Evolutionary conservation across 352 stramenopile genomes (phyloP).

Genomic region (Globisporangium heterothallicum): DNA sequence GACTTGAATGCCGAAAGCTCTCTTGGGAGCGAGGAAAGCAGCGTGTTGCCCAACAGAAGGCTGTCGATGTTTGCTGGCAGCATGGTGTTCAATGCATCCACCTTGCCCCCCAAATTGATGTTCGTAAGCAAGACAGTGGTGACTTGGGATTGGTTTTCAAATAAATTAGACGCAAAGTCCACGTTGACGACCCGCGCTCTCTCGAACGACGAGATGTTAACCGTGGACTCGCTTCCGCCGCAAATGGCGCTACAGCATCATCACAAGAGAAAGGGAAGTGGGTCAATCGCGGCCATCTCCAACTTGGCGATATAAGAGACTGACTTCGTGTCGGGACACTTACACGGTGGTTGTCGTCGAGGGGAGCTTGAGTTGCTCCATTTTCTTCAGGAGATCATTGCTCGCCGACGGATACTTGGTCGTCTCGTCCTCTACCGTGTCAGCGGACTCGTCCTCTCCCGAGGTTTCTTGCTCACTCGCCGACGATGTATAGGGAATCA

Average conservation of each 20-base stretch:
- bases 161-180: neutral
- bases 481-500: neutral
- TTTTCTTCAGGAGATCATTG: neutral
- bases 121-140: neutral
- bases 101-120: neutral
- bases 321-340: neutral
- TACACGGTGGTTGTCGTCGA: neutral
- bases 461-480: too few species aligned
- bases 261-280: neutral
- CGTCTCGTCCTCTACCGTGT: neutral
- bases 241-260: neutral
- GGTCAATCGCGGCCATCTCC: neutral
- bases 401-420: neutral
- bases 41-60: neutral
- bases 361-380: neutral
- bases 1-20: neutral
- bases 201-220: neutral
- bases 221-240: neutral
- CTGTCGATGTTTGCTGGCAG: neutral
- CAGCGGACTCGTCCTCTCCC: neutral
- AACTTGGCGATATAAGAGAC: neutral
- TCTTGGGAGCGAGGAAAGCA: neutral
- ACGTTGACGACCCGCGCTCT: neutral
- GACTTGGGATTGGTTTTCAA: neutral
- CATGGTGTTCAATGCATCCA: neutral